Conservation (phyloP, 306 rosid species). For the Canavalia gladiata region DNA sequence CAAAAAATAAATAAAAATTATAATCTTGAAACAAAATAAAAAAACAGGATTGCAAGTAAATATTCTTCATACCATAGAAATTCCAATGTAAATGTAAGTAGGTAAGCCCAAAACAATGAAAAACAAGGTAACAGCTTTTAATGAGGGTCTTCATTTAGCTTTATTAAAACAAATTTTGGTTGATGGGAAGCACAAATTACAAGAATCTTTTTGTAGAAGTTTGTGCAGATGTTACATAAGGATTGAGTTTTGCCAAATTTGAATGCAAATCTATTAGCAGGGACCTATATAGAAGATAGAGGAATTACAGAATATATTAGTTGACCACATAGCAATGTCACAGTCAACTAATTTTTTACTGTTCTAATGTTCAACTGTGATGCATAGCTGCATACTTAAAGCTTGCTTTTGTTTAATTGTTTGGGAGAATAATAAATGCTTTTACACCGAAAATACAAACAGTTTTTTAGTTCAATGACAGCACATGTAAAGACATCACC, state of each 20-base stretch:
- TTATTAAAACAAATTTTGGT: slow-evolving; percentile 15
- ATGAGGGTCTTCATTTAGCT: slow-evolving; percentile 29
- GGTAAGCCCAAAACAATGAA: slow-evolving; percentile 31
- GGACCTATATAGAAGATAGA: slow-evolving; percentile 25
- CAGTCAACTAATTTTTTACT: slow-evolving; percentile 3
- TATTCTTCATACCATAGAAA: slow-evolving; percentile 16
- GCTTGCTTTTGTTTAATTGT: not conserved
- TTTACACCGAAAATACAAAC: slow-evolving; percentile 28
- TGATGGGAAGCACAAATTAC: not conserved
- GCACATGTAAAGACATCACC: slow-evolving; percentile 22
- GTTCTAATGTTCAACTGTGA: slow-evolving; percentile 13
- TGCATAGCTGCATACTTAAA: slow-evolving; percentile 24
- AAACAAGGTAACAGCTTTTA: slow-evolving; percentile 6
- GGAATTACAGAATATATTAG: not conserved
- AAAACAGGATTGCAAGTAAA: not conserved
- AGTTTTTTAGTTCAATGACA: not conserved
- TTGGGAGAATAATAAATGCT: slow-evolving; percentile 12
- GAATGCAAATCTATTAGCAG: slow-evolving; percentile 28
- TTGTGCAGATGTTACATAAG: slow-evolving; percentile 20
- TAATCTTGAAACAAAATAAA: slow-evolving; percentile 41
- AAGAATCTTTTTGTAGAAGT: slow-evolving; percentile 8
- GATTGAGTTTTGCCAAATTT: slow-evolving; percentile 1
- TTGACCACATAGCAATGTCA: slow-evolving; percentile 29
- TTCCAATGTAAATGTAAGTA: not conserved
- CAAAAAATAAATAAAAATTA: slow-evolving; percentile 45